Evolutionary conservation across 495 filamentous ascomycete species (phyloP).

Genomic region (Chaetomidium leptoderma): DNA sequence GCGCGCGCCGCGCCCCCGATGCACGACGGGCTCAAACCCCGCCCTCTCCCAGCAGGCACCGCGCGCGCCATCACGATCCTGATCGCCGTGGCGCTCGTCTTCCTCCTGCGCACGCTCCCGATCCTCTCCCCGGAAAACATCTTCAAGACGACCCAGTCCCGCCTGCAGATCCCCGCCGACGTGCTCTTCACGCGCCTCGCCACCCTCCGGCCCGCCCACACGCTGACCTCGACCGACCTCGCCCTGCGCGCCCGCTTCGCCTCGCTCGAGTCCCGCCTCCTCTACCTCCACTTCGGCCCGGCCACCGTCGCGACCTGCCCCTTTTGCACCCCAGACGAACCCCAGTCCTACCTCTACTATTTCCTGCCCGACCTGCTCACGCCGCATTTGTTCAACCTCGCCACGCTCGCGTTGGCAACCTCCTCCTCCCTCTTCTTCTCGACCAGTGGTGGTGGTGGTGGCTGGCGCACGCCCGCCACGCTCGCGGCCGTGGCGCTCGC

Average conservation of each 20-base stretch:
- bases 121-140: slow-evolving; percentile 72
- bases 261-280: slow-evolving; percentile 64
- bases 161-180: slow-evolving; percentile 77
- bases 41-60: slow-evolving; percentile 52
- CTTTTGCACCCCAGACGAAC: slow-evolving; percentile 75
- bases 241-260: slow-evolving; percentile 62
- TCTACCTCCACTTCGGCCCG: slow-evolving; percentile 81
- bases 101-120: slow-evolving; percentile 64
- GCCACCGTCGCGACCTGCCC: slow-evolving; percentile 64
- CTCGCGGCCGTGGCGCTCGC: slow-evolving; percentile 58
- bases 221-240: slow-evolving; percentile 58
- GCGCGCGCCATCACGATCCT: slow-evolving; percentile 58
- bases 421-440: slow-evolving; percentile 49
- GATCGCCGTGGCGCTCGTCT: slow-evolving; percentile 45
- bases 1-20: slow-evolving; percentile 44
- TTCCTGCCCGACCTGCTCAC: slow-evolving; percentile 66
- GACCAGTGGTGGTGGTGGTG: slow-evolving; percentile 50
- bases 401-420: slow-evolving; percentile 63
- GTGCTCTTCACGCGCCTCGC: slow-evolving; percentile 79
- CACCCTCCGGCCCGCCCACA: slow-evolving; percentile 49
- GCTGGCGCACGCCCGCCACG: slow-evolving; percentile 68
- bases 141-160: slow-evolving; percentile 71
- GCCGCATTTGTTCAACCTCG: slow-evolving; percentile 74
- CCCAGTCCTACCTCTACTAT: slow-evolving; percentile 71
- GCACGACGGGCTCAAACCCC: slow-evolving; percentile 52